Evolutionary conservation across 225 moss, liverwort and hornwort genomes (phyloP).

Genomic region (Bryum argenteum): DNA sequence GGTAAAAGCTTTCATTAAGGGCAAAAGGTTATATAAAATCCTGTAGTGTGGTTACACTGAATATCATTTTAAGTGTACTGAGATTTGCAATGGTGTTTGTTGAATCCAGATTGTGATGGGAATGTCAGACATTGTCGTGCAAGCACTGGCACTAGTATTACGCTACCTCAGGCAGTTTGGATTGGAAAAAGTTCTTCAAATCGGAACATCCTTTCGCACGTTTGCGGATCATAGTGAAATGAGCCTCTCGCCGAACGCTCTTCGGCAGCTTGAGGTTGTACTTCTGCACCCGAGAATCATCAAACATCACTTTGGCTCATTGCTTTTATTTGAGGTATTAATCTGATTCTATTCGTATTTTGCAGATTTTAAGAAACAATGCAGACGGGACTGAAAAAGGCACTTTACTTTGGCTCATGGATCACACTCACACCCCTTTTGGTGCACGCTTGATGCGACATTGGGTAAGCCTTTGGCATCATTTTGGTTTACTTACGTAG

Average conservation of each 20-base stretch:
- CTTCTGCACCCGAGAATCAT: slow-evolving; percentile 9
- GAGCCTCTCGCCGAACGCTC: slow-evolving; percentile 89
- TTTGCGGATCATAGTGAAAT: slow-evolving; percentile 76
- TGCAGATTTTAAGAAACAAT: slow-evolving; percentile 89
- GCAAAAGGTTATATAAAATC: no score
- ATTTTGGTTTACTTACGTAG: background rate
- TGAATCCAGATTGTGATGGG: slow-evolving; percentile 66
- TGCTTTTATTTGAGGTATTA: slow-evolving; percentile 14
- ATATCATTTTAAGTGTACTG: no score
- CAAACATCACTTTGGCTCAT: slow-evolving; percentile 3
- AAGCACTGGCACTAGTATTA: slow-evolving; percentile 86
- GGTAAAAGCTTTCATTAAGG: no score
- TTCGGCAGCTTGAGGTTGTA: slow-evolving; percentile 90
- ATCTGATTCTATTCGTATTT: background rate
- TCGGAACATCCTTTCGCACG: slow-evolving; percentile 77
- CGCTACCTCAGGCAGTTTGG: slow-evolving; percentile 91
- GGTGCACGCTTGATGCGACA: slow-evolving; percentile 90
- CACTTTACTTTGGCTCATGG: slow-evolving; percentile 92
- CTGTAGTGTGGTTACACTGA: no score
- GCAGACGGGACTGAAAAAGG: slow-evolving; percentile 85
- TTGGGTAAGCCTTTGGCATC: slow-evolving; percentile 66
- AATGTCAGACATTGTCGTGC: slow-evolving; percentile 88
- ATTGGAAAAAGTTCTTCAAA: slow-evolving; percentile 74
- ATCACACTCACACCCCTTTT: slow-evolving; percentile 85
- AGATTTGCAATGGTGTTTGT: background rate